phyloP scores from a whole-genome alignment of 1,284 basidiomycete genomes.

The Malassezia sp. region DNA sequence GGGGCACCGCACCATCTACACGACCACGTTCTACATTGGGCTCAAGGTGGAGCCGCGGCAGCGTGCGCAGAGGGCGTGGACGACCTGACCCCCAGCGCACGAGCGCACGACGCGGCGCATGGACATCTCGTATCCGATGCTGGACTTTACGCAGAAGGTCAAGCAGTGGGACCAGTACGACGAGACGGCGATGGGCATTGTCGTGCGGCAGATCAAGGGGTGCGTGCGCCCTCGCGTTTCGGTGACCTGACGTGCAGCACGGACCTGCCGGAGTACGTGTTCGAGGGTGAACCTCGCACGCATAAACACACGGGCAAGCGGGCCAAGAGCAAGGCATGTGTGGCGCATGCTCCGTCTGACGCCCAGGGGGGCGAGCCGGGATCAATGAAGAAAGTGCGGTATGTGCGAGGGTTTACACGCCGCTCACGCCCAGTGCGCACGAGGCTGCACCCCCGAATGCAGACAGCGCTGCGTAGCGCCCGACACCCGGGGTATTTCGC shows the following conservation, averaged over 20 bases:
- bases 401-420: no score
- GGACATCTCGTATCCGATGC: constrained; percentile 93
- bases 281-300: constrained; percentile 63
- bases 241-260: no score
- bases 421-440: no score
- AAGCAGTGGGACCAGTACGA: constrained; percentile 95
- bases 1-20: constrained; percentile 64
- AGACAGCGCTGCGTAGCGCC: no score
- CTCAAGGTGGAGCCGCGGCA: constrained; percentile 81
- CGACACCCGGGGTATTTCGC: no score
- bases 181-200: constrained; percentile 81
- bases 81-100: constrained; percentile 27
- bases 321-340: constrained; percentile 50
- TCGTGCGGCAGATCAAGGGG: constrained; percentile 87
- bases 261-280: constrained; percentile 67
- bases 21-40: constrained; percentile 93
- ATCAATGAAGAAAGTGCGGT: no score
- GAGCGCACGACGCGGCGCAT: constrained; percentile 54
- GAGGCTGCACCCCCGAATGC: no score
- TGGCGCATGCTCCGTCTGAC: no score
- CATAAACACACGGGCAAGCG: constrained; percentile 61
- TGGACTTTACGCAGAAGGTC: constrained; percentile 86
- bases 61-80: constrained; percentile 52
- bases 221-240: constrained; percentile 39
- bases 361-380: no score